A percentile compares a stretch with the other conserved stretches of the same genome.
These are phyloP conservation scores for Kodamaea anthophila DNA, from an alignment of 1,139 yeast species.

Conservation along the genomic window DNA sequence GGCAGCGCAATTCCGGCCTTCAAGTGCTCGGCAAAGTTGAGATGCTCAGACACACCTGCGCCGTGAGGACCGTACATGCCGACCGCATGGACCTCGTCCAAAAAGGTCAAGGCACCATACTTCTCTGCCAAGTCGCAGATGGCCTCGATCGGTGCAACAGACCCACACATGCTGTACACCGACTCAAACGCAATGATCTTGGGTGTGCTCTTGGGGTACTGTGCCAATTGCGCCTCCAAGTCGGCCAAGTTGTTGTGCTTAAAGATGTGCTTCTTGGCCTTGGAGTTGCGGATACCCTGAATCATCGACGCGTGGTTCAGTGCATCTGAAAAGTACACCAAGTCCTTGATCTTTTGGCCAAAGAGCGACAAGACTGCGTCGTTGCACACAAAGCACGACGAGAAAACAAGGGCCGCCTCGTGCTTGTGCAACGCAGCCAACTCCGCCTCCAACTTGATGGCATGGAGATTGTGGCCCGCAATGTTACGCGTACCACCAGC, in stretches of 20 bases:
- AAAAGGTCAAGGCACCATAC: constrained; percentile 92
- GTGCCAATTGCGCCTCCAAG: constrained; percentile 69
- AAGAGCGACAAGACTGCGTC: constrained; percentile 91
- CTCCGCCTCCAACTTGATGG: constrained; percentile 78
- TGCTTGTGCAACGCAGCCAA: constrained; percentile 89
- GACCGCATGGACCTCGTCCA: constrained; percentile 98
- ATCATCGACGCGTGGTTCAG: constrained; percentile 97
- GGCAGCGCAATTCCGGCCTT: constrained; percentile 57
- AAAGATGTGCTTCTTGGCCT: constrained; percentile 82
- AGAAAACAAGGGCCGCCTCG: constrained; percentile 90
- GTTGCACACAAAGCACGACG: constrained; percentile 94
- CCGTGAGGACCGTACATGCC: constrained; percentile 99
- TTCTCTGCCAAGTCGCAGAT: constrained; percentile 95
- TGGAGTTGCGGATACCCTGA: constrained; percentile 87
- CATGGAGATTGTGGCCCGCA: constrained; percentile 93
- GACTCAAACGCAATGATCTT: constrained; percentile 95
- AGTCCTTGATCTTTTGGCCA: constrained; percentile 84
- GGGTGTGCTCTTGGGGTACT: constrained; percentile 79
- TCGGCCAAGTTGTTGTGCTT: constrained; percentile 85
- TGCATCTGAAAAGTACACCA: constrained; percentile 89
- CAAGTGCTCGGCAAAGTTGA: constrained; percentile 78
- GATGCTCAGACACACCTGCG: constrained; percentile 98
- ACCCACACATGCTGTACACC: constrained; percentile 98
- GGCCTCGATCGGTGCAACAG: constrained; percentile 86
- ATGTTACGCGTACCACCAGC: constrained; percentile 99